Evolutionary conservation across 2,329 filamentous ascomycete species (phyloP).

Genomic region (Lachnellula willkommii): DNA sequence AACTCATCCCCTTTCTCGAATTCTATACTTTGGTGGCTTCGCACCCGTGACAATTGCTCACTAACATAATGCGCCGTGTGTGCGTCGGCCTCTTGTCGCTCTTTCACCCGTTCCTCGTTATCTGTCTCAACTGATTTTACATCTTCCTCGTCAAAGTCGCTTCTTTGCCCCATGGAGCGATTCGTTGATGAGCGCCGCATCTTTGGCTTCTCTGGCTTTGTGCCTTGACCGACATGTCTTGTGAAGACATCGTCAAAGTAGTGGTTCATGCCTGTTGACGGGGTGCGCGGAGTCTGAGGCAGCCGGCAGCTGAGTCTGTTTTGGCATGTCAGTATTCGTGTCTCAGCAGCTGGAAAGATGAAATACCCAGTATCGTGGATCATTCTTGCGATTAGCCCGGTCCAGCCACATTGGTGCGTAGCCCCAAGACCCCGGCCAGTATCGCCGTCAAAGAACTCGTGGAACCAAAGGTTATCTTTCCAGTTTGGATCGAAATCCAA

Average conservation of each 20-base stretch:
- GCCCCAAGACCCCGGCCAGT: slow-evolving; percentile 83
- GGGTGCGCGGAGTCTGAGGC: slow-evolving; percentile 87
- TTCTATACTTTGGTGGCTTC: slow-evolving; percentile 40
- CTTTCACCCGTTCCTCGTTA: slow-evolving; percentile 45
- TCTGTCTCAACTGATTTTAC: slow-evolving; percentile 43
- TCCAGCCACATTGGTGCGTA: slow-evolving; percentile 95
- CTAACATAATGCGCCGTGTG: slow-evolving; percentile 78
- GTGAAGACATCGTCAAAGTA: slow-evolving; percentile 92
- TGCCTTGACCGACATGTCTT: slow-evolving; percentile 40
- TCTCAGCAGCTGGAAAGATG: neutral
- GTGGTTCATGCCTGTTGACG: slow-evolving; percentile 75
- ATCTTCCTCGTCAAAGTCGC: slow-evolving; percentile 61
- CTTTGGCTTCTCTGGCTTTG: slow-evolving; percentile 40
- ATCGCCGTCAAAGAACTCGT: slow-evolving; percentile 96
- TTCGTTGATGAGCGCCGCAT: slow-evolving; percentile 75
- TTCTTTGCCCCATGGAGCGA: slow-evolving; percentile 77
- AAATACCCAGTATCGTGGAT: slow-evolving; percentile 95
- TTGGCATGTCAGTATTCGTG: slow-evolving; percentile 36
- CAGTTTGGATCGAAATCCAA: slow-evolving; percentile 90
- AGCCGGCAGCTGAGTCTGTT: slow-evolving; percentile 80
- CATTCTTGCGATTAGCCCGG: slow-evolving; percentile 89
- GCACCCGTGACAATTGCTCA: slow-evolving; percentile 71
- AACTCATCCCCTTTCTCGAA: slow-evolving; percentile 54
- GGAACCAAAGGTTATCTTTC: slow-evolving; percentile 93
- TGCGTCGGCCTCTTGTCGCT: slow-evolving; percentile 53